Evolutionary conservation across 140 eudicot species (phyloP).

Genomic region (Senecio squalidus): DNA sequence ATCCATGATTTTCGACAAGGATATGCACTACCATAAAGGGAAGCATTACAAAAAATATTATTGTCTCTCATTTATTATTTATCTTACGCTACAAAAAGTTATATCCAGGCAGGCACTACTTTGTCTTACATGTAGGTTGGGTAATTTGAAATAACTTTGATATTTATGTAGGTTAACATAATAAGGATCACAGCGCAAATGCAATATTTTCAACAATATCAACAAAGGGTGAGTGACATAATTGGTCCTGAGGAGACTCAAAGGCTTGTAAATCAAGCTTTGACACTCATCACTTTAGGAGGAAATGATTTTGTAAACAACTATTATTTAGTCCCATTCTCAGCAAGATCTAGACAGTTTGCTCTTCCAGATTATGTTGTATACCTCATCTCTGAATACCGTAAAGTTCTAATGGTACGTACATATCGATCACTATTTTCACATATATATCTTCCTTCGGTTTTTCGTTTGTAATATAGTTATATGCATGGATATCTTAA

Average conservation of each 20-base stretch:
- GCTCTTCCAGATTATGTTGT: constrained; percentile 35
- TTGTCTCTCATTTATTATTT: too few relatives aligned
- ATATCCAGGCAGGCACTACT: too few relatives aligned
- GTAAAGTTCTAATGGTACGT: constrained; percentile 39
- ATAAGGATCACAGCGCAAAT: constrained; percentile 34
- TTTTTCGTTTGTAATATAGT: too few relatives aligned
- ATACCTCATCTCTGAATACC: constrained; percentile 47
- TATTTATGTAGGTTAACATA: constrained; percentile 30
- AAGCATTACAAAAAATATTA: too few relatives aligned
- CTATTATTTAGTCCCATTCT: constrained; percentile 46
- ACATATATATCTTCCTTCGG: too few relatives aligned
- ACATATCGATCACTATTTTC: background rate
- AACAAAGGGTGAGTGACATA: constrained; percentile 29
- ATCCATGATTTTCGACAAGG: too few relatives aligned
- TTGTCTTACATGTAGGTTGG: too few relatives aligned
- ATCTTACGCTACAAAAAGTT: too few relatives aligned
- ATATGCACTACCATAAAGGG: too few relatives aligned
- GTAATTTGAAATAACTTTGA: too few relatives aligned
- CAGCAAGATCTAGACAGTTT: constrained; percentile 39
- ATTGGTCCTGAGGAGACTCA: constrained; percentile 34
- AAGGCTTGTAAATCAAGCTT: constrained; percentile 34
- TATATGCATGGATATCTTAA: background rate
- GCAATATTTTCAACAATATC: constrained; percentile 42
- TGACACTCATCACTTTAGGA: constrained; percentile 52
- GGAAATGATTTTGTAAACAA: constrained; percentile 62